Evolutionary conservation across 1,284 basidiomycete genomes (phyloP), one percentile per base, ranked within the genome.

Genomic region (Tilletiaria anomala): DNA sequence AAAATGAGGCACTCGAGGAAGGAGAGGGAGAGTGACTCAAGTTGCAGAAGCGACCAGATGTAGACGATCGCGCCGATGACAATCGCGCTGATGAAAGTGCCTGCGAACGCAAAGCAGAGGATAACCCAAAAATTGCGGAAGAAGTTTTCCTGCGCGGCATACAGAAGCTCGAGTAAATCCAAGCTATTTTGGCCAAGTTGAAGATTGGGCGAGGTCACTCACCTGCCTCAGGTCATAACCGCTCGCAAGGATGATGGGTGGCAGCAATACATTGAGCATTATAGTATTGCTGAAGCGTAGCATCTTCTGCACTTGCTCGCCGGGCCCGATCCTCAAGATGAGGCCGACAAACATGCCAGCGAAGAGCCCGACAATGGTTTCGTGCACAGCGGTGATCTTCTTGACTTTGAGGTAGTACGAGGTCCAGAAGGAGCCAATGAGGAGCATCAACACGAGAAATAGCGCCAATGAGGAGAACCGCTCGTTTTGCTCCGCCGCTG

Each of bases 371-470:
- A 99, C 83, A 39, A 96, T 75, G 0, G 93, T 97, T 70, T 99
- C 93, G 63, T 99, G 89, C 14, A 99, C 78, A 11, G 87, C 83
- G 39, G 88, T 79, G 71, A 97, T 97, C 38, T 82, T 76, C 69
- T 89, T 88, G 64, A 96, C 83, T 73, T 94, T 89, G 15, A 99
- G 79, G 62, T 94, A 97, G 72, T 99, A 99, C 17, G 85, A 89
- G 12, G 87, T 91, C 76, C 82, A 87, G 53, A 99, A 78, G 4
- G 89, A 93, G 47, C 89, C 73, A 49, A 96, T 85, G 50, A 99
- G 80, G 26, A 97, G 78, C 46, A 86, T 69, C 69, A 93, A 89
- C 54, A 97, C 88, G 56, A 96, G 55, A 38, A 58, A 61, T 33
- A 66, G 50, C 6, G 63, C 63, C n/a, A 66, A 43, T 3, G 63